These are phyloP conservation scores for Euphorbia celastroides DNA, from an alignment of 441 rosid species.

Conservation along the genomic window DNA sequence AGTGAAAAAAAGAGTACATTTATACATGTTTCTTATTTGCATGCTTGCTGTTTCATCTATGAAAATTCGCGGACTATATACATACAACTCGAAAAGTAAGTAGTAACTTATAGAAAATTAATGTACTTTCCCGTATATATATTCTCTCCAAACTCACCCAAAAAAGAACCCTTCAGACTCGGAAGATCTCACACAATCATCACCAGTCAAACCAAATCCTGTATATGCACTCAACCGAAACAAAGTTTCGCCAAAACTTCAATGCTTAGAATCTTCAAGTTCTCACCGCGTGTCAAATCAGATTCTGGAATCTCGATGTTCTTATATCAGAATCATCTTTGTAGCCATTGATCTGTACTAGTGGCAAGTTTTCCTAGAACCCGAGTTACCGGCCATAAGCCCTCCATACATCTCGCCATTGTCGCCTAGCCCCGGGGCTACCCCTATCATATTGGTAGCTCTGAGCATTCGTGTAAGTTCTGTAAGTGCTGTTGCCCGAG, in stretches of 20 bases:
- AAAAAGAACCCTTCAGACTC: background rate
- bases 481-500: conserved; percentile 44
- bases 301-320: background rate
- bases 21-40: background rate
- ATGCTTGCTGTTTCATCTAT: background rate
- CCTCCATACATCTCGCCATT: conserved; percentile 61
- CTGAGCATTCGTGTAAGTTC: conserved; percentile 41
- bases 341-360: conserved; percentile 27
- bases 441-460: conserved; percentile 49
- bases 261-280: conserved; percentile 7
- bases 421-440: conserved; percentile 48
- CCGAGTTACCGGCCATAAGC: conserved; percentile 35
- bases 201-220: conserved; percentile 5
- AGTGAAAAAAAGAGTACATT: background rate
- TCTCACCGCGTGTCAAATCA: background rate
- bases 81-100: conserved; percentile 18
- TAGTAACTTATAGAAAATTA: background rate
- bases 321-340: background rate
- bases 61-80: conserved; percentile 20
- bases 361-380: conserved; percentile 26
- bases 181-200: background rate
- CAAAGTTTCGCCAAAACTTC: too few species aligned
- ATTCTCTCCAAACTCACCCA: background rate
- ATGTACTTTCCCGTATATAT: background rate
- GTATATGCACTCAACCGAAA: background rate